Evolutionary conservation across 2,329 filamentous ascomycete genomes (phyloP).

Genomic region (Paraphaeosphaeria sporulosa): DNA sequence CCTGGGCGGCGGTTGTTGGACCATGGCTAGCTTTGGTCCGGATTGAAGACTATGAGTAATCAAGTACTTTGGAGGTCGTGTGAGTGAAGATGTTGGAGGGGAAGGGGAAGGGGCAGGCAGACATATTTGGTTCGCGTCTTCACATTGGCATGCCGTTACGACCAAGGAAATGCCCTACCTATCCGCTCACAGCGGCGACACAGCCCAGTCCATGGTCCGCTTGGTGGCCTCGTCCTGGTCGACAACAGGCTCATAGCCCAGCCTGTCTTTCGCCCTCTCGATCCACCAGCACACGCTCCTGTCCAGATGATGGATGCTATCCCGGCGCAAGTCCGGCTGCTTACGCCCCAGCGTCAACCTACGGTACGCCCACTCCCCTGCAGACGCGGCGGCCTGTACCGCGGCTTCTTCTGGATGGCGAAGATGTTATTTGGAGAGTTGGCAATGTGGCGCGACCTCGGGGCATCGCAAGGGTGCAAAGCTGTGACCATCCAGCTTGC

Average conservation of each 20-base stretch:
- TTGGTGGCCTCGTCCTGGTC: conserved; percentile 65
- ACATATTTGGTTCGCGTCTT: neutral
- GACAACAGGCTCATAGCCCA: conserved; percentile 69
- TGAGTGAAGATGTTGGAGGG: no score
- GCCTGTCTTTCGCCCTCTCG: conserved; percentile 70
- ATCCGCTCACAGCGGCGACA: conserved; percentile 5
- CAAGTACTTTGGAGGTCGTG: no score
- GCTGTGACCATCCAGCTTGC: no score
- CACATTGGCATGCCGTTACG: neutral
- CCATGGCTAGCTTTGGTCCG: no score
- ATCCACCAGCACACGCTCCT: conserved; percentile 78
- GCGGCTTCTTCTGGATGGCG: no score
- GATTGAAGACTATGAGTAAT: no score
- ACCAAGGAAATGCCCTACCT: neutral
- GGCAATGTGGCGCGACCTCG: no score
- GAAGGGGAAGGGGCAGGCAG: no score
- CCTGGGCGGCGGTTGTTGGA: no score
- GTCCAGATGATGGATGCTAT: conserved; percentile 66
- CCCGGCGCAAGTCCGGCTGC: conserved; percentile 49
- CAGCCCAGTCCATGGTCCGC: conserved; percentile 24
- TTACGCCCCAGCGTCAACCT: conserved; percentile 32
- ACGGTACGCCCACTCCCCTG: conserved; percentile 50
- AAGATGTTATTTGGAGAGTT: no score
- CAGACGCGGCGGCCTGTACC: conserved; percentile 44
- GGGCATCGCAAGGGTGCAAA: no score